Evolutionary conservation across 805 yeast species (phyloP).

Genomic region (Sugiyamaella lignohabitans): DNA sequence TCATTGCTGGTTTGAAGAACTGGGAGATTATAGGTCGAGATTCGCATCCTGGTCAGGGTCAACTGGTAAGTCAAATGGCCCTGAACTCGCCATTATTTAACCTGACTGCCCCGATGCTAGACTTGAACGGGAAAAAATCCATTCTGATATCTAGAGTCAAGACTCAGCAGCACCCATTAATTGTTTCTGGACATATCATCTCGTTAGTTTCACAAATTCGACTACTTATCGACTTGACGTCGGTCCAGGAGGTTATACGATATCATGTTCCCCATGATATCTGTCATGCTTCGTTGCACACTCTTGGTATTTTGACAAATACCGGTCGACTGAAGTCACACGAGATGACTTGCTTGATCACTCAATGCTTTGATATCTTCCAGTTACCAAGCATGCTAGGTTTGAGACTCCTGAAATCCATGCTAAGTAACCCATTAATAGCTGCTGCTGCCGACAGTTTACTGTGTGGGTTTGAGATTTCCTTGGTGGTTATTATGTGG

Average conservation of each 20-base stretch:
- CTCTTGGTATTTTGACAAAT: slow-evolving; percentile 9
- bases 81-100: slow-evolving; percentile 9
- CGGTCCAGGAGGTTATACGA: slow-evolving; percentile 18
- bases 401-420: slow-evolving; percentile 19
- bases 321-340: slow-evolving; percentile 14
- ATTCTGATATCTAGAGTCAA: slow-evolving; percentile 6
- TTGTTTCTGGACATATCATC: slow-evolving; percentile 15
- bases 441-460: slow-evolving; percentile 18
- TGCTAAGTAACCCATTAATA: slow-evolving; percentile 22
- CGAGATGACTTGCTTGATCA: slow-evolving; percentile 18
- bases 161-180: slow-evolving; percentile 20
- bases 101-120: slow-evolving; percentile 14
- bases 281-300: slow-evolving; percentile 15
- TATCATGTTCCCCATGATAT: slow-evolving; percentile 23
- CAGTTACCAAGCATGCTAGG: slow-evolving; percentile 24
- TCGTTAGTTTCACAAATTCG: slow-evolving; percentile 16
- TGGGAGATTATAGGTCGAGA: slow-evolving; percentile 12
- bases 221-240: slow-evolving; percentile 15
- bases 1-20: slow-evolving; percentile 5
- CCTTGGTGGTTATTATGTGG: slow-evolving; percentile 27
- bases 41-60: slow-evolving; percentile 21
- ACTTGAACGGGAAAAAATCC: slow-evolving; percentile 9
- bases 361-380: slow-evolving; percentile 23
- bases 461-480: slow-evolving; percentile 23
- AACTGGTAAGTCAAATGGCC: slow-evolving; percentile 11